Base-by-base conservation (phyloP, 306 rosid genomes). In the Cucurbita ficifolia region DNA sequence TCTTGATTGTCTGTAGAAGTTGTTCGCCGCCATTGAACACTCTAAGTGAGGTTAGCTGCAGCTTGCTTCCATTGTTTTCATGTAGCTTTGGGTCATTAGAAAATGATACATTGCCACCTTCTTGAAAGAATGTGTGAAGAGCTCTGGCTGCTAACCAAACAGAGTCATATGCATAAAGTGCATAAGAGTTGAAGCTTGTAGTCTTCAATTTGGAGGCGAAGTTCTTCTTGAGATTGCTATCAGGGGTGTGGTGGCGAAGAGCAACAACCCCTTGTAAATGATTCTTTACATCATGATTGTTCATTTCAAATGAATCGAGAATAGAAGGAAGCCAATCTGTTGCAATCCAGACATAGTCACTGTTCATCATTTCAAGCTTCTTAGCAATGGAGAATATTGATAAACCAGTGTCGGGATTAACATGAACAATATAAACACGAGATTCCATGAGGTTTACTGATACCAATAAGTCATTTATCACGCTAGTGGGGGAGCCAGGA, bases 271-370 rank as follows among this genome's bases (percentile, higher is more conserved):
- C 98, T 81, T 92, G 90, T 50, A 92, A 70, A 55, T 80, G 77
- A 80, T 77, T 76, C 89, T 85, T 84, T 59, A 61, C 76, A 79
- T 79, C 82, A 7, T 85, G 68, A 22, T 60, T 81, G 71, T 83
- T 78, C 36, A 76, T 68, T 55, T 74, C 83, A 5, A 38, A 39
- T 3, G 98, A 84, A 79, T 92, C 98, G 10, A 89, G 80, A 78
- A 61, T 50, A 11, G 96, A 82, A 82, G 96, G 92, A 82, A 92
- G 98, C 96, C 98, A 92, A 77, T 92, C 91, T 48, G 95, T 89
- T 52, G 96, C 87, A 73, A 92, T 88, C 98, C 98, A 92, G 36
- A 89, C 96, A 74, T 86, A 92, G 75, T 88, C 88, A 73, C 18
- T 61, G 39, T 54, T 19, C 87, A 79, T 86, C 96, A 92, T 89